Percentiles rank a stretch among this genome's conserved stretches.
Conservation (phyloP, 2,329 filamentous ascomycete species). For the Microcera coccophila region DNA sequence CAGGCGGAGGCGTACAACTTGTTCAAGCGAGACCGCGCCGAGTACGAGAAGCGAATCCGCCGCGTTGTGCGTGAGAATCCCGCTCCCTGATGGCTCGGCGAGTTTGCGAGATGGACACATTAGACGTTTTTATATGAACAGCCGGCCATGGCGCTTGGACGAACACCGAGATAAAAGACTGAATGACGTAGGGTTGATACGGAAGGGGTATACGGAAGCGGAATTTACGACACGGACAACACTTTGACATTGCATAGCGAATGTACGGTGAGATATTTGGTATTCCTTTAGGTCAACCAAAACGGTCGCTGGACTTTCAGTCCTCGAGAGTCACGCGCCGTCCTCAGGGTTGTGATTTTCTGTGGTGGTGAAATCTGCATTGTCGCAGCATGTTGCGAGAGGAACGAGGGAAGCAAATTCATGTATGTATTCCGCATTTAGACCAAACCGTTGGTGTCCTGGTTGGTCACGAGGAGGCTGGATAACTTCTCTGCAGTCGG, state of each 20-base stretch:
- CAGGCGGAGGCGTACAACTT: constrained; percentile 97
- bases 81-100: constrained; percentile 52
- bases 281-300: too few relatives aligned
- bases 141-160: constrained; percentile 30
- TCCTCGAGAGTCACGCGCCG: too few relatives aligned
- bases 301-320: too few relatives aligned
- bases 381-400: too few relatives aligned
- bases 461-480: too few relatives aligned
- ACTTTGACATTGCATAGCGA: constrained; percentile 2
- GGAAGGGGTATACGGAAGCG: background rate
- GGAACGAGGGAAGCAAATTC: too few relatives aligned
- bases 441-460: too few relatives aligned
- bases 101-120: constrained; percentile 9
- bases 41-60: constrained; percentile 85
- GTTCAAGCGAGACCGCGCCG: constrained; percentile 81
- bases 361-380: too few relatives aligned
- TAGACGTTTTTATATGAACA: constrained; percentile 17
- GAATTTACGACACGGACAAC: background rate
- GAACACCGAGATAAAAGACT: constrained; percentile 30
- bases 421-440: too few relatives aligned
- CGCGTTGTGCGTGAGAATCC: constrained; percentile 88
- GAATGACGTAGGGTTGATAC: constrained; percentile 15
- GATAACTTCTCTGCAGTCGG: too few relatives aligned
- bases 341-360: too few relatives aligned
- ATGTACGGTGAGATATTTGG: too few relatives aligned